Base-by-base conservation (phyloP, 176 grass and related monocot species). In the Aegilops speltoides region DNA sequence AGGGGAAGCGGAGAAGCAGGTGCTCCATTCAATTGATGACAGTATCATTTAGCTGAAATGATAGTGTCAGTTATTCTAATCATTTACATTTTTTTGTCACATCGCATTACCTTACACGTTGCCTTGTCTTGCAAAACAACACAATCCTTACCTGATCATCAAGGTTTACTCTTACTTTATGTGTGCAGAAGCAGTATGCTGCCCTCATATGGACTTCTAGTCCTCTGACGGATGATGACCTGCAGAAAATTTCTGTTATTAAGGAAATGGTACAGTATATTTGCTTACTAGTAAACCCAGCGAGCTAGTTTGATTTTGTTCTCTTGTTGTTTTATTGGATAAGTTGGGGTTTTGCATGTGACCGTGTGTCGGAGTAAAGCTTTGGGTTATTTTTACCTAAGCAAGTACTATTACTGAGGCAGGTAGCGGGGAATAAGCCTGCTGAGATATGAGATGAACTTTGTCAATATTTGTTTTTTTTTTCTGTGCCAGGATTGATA, bases 1-100 rank as follows among this genome's bases (percentile, higher is more conserved):
- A 95, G 96, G 93, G 64, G 96, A 98, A 88, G 83, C 91, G 63
- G 93, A 98, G 59, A 98, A 98, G 80, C 93, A 98, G 90, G 96
- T 98, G 78, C 50, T 72, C 24, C 57, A 86, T 71, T 22, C 54
- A 52, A 33, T 46, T 33, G 22, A 68, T 45, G 43, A 33, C 62
- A 68, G 64, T 64, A 40, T 77, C 71, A 23, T 29, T 75, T 73
- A 79, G 40, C 74, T 52, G 16, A 81, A 77, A 65, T 67, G 63
- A 60, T 66, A 17, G 9, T 57, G 10, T 89, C 46, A 74, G n/a
- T 60, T 25, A 7, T 81, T 48, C 57, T 22, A 69, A 46, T 23
- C 59, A 70, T 57, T 86, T 83, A 46, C 31, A 79, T 59, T 68
- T 14, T 24, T 15, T 14, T 84, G 20, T 57, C 48, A 48, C 33